Evolutionary conservation across 2,329 filamentous ascomycete species (phyloP), one percentile per base, ranked within the genome.

Genomic region (Pseudogymnoascus sp.): DNA sequence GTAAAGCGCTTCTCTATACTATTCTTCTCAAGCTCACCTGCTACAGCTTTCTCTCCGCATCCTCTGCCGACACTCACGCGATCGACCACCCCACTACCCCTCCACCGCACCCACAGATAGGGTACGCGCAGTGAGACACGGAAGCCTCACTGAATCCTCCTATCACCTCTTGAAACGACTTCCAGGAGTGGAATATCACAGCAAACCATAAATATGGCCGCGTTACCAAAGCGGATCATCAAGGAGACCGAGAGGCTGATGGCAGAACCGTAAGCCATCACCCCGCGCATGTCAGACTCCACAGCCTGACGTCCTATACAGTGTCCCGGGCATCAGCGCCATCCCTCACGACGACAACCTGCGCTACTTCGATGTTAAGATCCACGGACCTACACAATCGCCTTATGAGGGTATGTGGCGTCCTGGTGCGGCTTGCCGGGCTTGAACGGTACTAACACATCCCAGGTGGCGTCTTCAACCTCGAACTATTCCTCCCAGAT

Each of bases 171-270:
- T 56, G 47, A 56, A 56, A 33, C 50, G 50, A 56, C 28, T 4
- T 33, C 28, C 11, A 18, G 28, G 50, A 35, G 50, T 56, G 50
- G 5, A 21, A 33, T 33, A 56, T 21, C 16, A 56, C 16, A 33
- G 28, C n/a, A 56, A 56, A 56, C 50, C 31, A 33, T 28, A 56
- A 56, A 11, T 10, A 56, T 56, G 50, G 50, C 50, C 90, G 87
- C 91, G 67, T 82, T 99, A 68, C 93, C 94, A 33, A 99, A 99
- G 82, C 84, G 94, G 74, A 99, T 99, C 73, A 84, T 97, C 73
- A 99, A 99, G 79, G 95, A 99, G 84, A 99, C 94, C 18, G 93
- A 99, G 79, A 88, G 94, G 73, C 84, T 99, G 70, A 92, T 96
- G 85, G 90, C 91, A 67, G 94, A 99, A 78, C 94, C 94, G 91